Percentiles rank a stretch among this genome's conserved stretches.
Conservation (phyloP, 23 red algal species). For the Gracilaria domingensis region DNA sequence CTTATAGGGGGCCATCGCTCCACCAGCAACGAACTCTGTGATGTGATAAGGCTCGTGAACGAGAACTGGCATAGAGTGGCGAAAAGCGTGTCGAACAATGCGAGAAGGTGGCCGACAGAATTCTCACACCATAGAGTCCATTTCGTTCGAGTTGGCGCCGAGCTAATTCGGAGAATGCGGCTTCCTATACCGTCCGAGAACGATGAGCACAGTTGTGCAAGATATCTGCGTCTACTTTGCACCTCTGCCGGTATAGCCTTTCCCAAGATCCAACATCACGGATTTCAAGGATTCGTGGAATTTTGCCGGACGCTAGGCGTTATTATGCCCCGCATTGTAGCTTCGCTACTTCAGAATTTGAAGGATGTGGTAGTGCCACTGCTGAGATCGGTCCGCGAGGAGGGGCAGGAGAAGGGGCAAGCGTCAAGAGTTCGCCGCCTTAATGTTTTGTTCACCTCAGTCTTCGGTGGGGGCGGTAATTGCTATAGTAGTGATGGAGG, state of each 20-base stretch:
- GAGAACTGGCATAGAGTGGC: neutral
- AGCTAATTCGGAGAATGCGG: constrained; percentile 4
- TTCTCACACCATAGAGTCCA: constrained; percentile 3
- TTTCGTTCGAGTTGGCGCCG: neutral
- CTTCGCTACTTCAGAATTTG: neutral
- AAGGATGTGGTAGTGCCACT: neutral
- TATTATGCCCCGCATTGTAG: neutral
- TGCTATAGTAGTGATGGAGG: neutral
- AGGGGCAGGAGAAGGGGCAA: neutral
- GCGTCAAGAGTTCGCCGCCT: constrained; percentile 7
- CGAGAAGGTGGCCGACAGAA: constrained; percentile 15
- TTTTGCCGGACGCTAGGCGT: constrained; percentile 1
- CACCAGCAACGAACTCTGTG: neutral
- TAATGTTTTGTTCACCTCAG: constrained; percentile 1
- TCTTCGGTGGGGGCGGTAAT: neutral
- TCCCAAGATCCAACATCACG: constrained; percentile 1
- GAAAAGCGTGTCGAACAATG: neutral
- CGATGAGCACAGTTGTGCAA: neutral
- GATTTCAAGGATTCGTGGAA: constrained; percentile 19
- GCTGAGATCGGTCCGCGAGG: neutral
- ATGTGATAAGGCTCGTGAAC: constrained; percentile 12
- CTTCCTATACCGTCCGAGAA: constrained; percentile 1
- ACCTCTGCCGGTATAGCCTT: neutral
- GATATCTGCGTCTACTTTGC: constrained; percentile 8
- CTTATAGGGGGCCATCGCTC: neutral